phyloP scores from a whole-genome alignment of 495 filamentous ascomycete genomes.

The Tirmania nivea region DNA sequence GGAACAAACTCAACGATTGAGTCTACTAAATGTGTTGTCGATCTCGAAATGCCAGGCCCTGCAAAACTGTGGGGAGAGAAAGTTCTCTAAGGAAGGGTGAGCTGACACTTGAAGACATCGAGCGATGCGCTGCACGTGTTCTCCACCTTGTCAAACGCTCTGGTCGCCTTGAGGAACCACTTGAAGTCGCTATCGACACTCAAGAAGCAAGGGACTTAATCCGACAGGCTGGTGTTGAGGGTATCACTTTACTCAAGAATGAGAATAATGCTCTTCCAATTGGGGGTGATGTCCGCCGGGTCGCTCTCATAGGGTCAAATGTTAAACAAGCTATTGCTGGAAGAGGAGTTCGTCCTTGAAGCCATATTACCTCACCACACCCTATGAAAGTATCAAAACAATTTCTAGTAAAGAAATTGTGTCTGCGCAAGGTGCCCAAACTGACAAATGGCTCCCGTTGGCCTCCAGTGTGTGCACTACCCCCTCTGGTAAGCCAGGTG shows the following conservation, averaged over 20 bases:
- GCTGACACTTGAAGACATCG: slow-evolving; percentile 21
- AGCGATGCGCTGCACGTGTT: slow-evolving; percentile 34
- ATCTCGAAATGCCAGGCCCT: slow-evolving; percentile 61
- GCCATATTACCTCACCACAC: slow-evolving; percentile 51
- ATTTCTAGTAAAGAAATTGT: slow-evolving; percentile 27
- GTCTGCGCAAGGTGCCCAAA: slow-evolving; percentile 35
- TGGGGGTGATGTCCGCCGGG: slow-evolving; percentile 32
- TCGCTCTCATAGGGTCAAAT: slow-evolving; percentile 71
- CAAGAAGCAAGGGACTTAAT: slow-evolving; percentile 45
- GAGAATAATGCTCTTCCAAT: slow-evolving; percentile 45
- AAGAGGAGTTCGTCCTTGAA: slow-evolving; percentile 56
- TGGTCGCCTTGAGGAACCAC: slow-evolving; percentile 20
- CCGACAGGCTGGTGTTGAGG: slow-evolving; percentile 46
- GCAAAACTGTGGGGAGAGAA: slow-evolving; percentile 48
- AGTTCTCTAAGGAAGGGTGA: slow-evolving; percentile 37
- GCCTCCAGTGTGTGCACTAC: slow-evolving; percentile 36
- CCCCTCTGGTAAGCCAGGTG: slow-evolving; percentile 33
- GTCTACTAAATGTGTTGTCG: slow-evolving; percentile 50
- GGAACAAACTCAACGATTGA: slow-evolving; percentile 48
- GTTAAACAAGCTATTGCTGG: slow-evolving; percentile 54
- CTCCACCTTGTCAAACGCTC: slow-evolving; percentile 43
- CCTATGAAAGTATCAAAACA: slow-evolving; percentile 31
- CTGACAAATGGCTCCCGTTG: slow-evolving; percentile 42
- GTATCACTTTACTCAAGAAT: slow-evolving; percentile 63
- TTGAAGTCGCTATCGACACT: slow-evolving; percentile 44